A percentile compares a stretch with the other conserved stretches of the same genome.
Evolutionary conservation across 169 alveolate genomes (phyloP).

Genomic region (Plasmodium chabaudi): DNA sequence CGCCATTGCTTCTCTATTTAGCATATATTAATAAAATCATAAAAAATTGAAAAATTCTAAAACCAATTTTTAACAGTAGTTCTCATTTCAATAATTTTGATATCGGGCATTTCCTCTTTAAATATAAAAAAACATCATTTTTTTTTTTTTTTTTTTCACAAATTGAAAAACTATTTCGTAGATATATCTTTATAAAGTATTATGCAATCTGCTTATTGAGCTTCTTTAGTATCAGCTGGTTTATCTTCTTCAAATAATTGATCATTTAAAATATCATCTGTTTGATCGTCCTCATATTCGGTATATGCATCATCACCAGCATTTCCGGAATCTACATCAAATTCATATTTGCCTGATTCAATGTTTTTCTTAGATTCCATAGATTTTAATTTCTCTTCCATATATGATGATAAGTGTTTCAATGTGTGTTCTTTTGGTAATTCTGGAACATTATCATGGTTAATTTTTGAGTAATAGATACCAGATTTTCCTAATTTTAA

Average conservation of each 20-base stretch:
- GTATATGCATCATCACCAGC: background rate
- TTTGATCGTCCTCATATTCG: slow-evolving; percentile 21
- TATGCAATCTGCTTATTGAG: background rate
- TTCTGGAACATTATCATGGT: slow-evolving; percentile 20
- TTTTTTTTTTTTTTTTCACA: background rate
- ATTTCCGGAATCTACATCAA: slow-evolving; percentile 39
- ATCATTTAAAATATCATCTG: slow-evolving; percentile 17
- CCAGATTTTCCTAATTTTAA: slow-evolving; percentile 55
- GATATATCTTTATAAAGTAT: background rate
- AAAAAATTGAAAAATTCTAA: too few relatives aligned
- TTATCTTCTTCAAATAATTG: slow-evolving; percentile 19
- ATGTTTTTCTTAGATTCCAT: slow-evolving; percentile 70
- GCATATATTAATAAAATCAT: too few relatives aligned
- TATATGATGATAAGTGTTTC: slow-evolving; percentile 59
- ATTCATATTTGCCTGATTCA: slow-evolving; percentile 59
- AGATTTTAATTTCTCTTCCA: slow-evolving; percentile 76
- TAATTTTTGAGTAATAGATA: slow-evolving; percentile 25
- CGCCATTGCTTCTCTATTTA: too few relatives aligned
- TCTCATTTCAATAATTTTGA: background rate
- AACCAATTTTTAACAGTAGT: background rate
- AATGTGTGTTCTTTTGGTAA: slow-evolving; percentile 64
- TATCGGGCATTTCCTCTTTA: background rate
- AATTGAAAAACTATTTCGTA: background rate
- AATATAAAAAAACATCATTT: background rate
- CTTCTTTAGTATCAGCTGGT: background rate